Conservation (phyloP, 257 asterid species). For the Marsdenia floribunda region DNA sequence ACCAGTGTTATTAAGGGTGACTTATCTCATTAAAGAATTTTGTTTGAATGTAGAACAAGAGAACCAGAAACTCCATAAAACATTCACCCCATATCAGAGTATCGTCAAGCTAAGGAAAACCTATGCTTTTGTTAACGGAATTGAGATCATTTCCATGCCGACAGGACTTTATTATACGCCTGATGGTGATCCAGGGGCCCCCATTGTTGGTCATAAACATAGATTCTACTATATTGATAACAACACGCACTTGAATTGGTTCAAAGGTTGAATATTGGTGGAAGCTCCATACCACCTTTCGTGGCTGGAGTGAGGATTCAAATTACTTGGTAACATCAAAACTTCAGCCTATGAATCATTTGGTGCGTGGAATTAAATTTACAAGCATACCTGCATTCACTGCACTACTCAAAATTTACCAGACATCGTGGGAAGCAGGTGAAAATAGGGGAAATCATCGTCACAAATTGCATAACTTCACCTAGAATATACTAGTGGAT, state of each 20-base stretch:
- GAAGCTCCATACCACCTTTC: constrained; percentile 12
- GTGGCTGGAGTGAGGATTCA: constrained; percentile 28
- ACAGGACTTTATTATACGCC: constrained; percentile 38
- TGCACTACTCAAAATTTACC: constrained; percentile 1
- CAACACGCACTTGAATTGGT: constrained; percentile 15
- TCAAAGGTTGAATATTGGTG: constrained; percentile 15
- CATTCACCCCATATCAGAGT: constrained; percentile 29
- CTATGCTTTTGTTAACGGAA: constrained; percentile 32
- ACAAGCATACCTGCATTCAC: background rate
- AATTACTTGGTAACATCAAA: constrained; percentile 32
- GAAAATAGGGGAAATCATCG: background rate
- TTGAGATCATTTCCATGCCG: constrained; percentile 39
- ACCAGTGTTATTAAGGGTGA: constrained; percentile 17
- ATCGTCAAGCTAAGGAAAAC: background rate
- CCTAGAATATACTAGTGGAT: constrained; percentile 14
- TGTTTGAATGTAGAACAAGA: constrained; percentile 28
- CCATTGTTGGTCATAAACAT: constrained; percentile 1
- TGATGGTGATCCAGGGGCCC: constrained; percentile 33
- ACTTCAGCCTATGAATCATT: constrained; percentile 20
- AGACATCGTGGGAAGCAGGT: background rate
- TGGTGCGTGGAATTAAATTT: background rate
- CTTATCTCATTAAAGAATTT: constrained; percentile 37
- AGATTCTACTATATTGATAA: background rate
- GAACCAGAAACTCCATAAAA: constrained; percentile 17
- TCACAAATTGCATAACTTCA: background rate